Evolutionary conservation across 2,329 filamentous ascomycete genomes (phyloP), one percentile per base, ranked within the genome.

Genomic region (Botrytis deweyae): DNA sequence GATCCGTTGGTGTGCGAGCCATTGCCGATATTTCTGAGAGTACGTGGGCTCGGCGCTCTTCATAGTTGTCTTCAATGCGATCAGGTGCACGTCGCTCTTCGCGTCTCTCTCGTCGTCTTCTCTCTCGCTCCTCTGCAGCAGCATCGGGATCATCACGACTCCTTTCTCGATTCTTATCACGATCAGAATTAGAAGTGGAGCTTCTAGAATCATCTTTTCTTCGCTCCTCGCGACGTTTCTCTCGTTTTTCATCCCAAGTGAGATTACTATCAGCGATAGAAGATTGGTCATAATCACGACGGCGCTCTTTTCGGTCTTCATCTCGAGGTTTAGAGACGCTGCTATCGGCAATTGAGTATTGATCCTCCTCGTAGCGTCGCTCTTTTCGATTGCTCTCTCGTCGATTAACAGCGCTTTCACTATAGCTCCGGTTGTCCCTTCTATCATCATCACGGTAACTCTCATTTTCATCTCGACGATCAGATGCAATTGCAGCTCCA

Each of bases 401-500:
- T 49, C 70, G 59, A n/a, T 64, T 70, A 29, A 72, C 65, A 46
- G 75, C 72, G 25, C 74, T 72, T 29, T 78, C 77, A 52, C 72
- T 64, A 66, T 78, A 71, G 74, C 76, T 58, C 46, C 70, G 46
- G 1, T 62, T 61, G 36, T 64, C 49, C 22, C 75, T 77, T 64
- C 58, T 55, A 42, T 76, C 75, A 46, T 78, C 76, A 46, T 78
- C 76, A 44, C 76, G 75, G n/a, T 72, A 70, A 44, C 73, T 76
- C 8, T 80, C 77, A 69, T 78, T 78, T 9, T 78, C 78, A 72
- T 80, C 77, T 66, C 75, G 76, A 66, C 79, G 80, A 20, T 83
- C 81, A 69, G 84, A 82, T 25, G 84, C 82, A 67, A 85, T 82
- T 38, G 83, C 83, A 59, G 85, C 86, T 22, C 86, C 86, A 33